Percentiles rank a stretch among this genome's conserved stretches.
Evolutionary conservation across 345 rosid species (phyloP).

Genomic region (Salix udensis): DNA sequence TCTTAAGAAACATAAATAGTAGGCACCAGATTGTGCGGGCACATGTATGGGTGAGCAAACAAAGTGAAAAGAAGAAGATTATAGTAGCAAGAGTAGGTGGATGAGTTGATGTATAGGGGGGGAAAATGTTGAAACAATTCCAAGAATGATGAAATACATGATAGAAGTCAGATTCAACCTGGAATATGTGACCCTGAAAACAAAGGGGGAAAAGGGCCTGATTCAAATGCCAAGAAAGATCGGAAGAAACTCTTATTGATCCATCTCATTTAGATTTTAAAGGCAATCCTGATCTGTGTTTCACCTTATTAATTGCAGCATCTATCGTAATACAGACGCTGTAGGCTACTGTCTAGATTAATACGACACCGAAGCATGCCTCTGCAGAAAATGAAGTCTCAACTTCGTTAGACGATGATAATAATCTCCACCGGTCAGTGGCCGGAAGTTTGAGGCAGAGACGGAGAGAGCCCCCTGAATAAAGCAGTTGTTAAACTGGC

Average conservation of each 20-base stretch:
- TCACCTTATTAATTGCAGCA: background rate
- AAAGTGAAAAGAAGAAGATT: background rate
- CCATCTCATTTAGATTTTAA: background rate
- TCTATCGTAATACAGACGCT: background rate
- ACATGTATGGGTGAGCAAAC: background rate
- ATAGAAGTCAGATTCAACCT: background rate
- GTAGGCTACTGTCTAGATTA: background rate
- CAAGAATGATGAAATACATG: too few species aligned
- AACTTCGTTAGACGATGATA: background rate
- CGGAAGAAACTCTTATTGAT: background rate
- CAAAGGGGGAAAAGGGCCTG: background rate
- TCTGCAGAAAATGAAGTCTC: background rate
- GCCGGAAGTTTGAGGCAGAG: constrained; percentile 38
- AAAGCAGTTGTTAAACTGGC: constrained; percentile 90
- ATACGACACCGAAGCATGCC: background rate
- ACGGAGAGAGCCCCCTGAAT: constrained; percentile 73
- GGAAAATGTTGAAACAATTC: too few species aligned
- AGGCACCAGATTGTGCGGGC: background rate
- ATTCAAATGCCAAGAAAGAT: too few species aligned
- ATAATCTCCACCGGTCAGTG: constrained; percentile 23
- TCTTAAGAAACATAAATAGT: too few species aligned
- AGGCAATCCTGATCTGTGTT: background rate
- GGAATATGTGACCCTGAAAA: background rate
- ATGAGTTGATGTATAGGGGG: too few species aligned
- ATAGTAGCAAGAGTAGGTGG: background rate